Evolutionary conservation across 2,329 filamentous ascomycete genomes (phyloP), one percentile per base, ranked within the genome.

Genomic region (Conoideocrella luteorostrata): DNA sequence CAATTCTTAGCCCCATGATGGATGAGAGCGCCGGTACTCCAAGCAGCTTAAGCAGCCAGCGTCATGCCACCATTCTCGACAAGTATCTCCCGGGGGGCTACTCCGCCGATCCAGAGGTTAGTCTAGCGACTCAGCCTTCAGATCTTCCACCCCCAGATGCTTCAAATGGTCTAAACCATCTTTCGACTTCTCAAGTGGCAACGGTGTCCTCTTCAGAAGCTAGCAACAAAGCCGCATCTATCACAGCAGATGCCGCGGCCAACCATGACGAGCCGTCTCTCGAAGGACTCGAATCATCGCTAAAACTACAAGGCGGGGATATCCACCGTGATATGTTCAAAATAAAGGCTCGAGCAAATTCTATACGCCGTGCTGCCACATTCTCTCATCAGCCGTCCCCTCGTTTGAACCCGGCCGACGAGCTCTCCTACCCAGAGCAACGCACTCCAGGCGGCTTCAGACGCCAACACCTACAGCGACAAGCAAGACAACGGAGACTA

Each of bases 321-420:
- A 83, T 90, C 18, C 85, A 89, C 58, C 80, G 86, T 26, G 83
- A 87, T 54, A 75, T 90, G 26, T 90, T 86, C 72, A 84, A 79
- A 57, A 80, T 88, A 53, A 79, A 82, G 48, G 78, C 80, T 13
- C 71, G 78, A 30, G 65, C 62, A 23, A 60, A 56, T 60, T 61
- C 74, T 56, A 54, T 66, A 63, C 59, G 78, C 55, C 75, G 85
- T 49, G 71, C 85, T 13, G 75, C 75, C 42, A 88, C 84, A 0
- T 88, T 88, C 54, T 82, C 84, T 39, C 68, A 78, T 51, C 68
- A 73, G 2, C 59, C 62, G 1, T 59, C 57, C 15, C 59, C 62
- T 10, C 57, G 54, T 4, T 53, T 65, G 2, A 53, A 53, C 18
- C 48, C 58, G 10, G 40, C 50, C 23, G 58, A 53, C 36, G 62